These are phyloP conservation scores for Capronia americana DNA, from an alignment of 2,329 filamentous ascomycete species.

Conservation along the genomic window DNA sequence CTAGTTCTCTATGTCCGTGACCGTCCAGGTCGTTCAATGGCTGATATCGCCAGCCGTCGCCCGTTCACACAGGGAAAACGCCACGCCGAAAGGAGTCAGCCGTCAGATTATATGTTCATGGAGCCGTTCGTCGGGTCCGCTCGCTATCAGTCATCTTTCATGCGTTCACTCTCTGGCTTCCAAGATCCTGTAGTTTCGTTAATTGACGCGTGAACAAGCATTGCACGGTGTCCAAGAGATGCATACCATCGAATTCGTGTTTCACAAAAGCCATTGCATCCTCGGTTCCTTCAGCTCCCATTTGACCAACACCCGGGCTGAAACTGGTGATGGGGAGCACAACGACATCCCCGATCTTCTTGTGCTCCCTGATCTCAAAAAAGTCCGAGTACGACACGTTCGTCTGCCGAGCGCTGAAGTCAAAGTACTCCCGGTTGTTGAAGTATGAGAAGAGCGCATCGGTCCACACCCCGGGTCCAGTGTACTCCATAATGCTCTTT, in stretches of 20 bases:
- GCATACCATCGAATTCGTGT: slow-evolving; percentile 90
- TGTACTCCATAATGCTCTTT: slow-evolving; percentile 88
- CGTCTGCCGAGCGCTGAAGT: slow-evolving; percentile 69
- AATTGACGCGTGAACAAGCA: slow-evolving; percentile 10
- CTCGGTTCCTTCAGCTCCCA: slow-evolving; percentile 86
- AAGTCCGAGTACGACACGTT: slow-evolving; percentile 88
- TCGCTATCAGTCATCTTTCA: slow-evolving; percentile 20
- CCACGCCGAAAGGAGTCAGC: not conserved
- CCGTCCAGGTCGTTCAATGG: not conserved
- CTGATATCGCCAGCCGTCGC: not conserved
- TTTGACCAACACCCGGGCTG: slow-evolving; percentile 90
- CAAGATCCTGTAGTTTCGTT: slow-evolving; percentile 39
- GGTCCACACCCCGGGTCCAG: slow-evolving; percentile 93
- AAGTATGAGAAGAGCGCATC: slow-evolving; percentile 91
- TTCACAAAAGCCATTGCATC: slow-evolving; percentile 98
- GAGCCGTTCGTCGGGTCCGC: not conserved
- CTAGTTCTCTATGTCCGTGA: not conserved
- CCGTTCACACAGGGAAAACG: not conserved
- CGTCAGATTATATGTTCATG: not conserved
- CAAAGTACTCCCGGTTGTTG: slow-evolving; percentile 88
- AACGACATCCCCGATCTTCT: slow-evolving; percentile 90
- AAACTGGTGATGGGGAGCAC: slow-evolving; percentile 96
- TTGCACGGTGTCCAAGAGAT: not conserved
- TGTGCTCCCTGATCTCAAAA: slow-evolving; percentile 80
- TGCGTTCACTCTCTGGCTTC: slow-evolving; percentile 43